These are phyloP conservation scores for Aspergillus brasiliensis DNA, from an alignment of 2,329 filamentous ascomycete genomes.

Conservation along the genomic window DNA sequence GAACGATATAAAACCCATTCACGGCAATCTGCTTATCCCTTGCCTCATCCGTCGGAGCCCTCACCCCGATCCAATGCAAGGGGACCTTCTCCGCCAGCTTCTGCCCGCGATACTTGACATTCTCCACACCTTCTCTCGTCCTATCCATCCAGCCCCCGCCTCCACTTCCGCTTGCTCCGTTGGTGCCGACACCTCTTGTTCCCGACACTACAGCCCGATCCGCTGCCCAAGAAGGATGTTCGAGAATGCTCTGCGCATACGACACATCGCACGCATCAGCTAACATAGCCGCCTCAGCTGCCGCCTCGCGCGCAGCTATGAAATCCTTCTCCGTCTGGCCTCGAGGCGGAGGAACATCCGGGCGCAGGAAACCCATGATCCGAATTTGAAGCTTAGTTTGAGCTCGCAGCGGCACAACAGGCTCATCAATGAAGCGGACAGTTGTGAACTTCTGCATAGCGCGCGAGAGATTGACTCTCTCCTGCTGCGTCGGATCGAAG, in stretches of 20 bases:
- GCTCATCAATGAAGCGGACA: slow-evolving; percentile 33
- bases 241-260: slow-evolving; percentile 39
- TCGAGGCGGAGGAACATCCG: slow-evolving; percentile 23
- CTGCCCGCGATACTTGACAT: slow-evolving; percentile 54
- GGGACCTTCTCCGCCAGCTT: slow-evolving; percentile 61
- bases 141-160: slow-evolving; percentile 38
- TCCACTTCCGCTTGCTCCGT: neutral
- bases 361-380: slow-evolving; percentile 63
- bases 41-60: slow-evolving; percentile 47
- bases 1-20: slow-evolving; percentile 44
- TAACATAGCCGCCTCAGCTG: slow-evolving; percentile 38
- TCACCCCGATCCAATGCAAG: slow-evolving; percentile 60
- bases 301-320: slow-evolving; percentile 38
- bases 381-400: slow-evolving; percentile 51
- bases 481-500: slow-evolving; percentile 51
- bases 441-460: slow-evolving; percentile 54
- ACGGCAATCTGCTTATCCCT: slow-evolving; percentile 48
- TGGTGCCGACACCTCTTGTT: neutral
- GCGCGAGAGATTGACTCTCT: slow-evolving; percentile 50
- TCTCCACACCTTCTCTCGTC: slow-evolving; percentile 51
- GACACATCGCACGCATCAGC: slow-evolving; percentile 44
- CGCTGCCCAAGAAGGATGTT: slow-evolving; percentile 42
- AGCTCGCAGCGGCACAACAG: neutral
- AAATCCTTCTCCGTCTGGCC: slow-evolving; percentile 24
- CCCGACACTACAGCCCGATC: slow-evolving; percentile 19